These are phyloP conservation scores for Boletellus ananas DNA, from an alignment of 768 basidiomycete species.

Conservation along the genomic window DNA sequence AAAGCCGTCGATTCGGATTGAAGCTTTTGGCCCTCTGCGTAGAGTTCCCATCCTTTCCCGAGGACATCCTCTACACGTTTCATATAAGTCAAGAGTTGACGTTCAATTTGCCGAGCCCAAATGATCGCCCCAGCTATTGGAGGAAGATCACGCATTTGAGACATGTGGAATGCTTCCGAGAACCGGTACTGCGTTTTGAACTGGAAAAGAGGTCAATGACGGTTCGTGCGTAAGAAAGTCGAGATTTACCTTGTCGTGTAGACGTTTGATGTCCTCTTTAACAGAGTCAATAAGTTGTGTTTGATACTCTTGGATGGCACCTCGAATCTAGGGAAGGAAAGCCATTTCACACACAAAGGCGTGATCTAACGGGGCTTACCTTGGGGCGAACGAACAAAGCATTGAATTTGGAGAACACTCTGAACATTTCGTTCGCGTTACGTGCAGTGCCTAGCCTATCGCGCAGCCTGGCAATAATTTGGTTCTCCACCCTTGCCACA, in stretches of 20 bases:
- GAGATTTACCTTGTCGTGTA: constrained; percentile 78
- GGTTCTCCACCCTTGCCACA: constrained; percentile 95
- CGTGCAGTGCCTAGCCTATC: constrained; percentile 92
- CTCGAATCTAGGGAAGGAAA: constrained; percentile 63
- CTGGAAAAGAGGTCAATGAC: constrained; percentile 32
- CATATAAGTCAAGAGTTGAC: constrained; percentile 95
- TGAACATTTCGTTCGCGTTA: constrained; percentile 99
- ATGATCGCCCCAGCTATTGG: constrained; percentile 98
- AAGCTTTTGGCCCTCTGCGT: constrained; percentile 98
- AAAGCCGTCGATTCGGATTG: constrained; percentile 89
- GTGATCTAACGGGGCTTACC: constrained; percentile 40
- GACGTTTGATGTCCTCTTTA: constrained; percentile 93
- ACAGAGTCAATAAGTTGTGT: constrained; percentile 98
- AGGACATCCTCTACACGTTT: constrained; percentile 98
- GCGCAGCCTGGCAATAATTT: constrained; percentile 90
- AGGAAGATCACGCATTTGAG: constrained; percentile 96
- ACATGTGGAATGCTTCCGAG: constrained; percentile 97
- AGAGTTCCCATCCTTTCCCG: constrained; percentile 97
- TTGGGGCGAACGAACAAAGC: constrained; percentile 94
- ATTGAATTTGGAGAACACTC: constrained; percentile 98
- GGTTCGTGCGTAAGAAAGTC: not conserved
- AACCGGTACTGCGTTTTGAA: constrained; percentile 96
- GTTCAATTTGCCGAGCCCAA: constrained; percentile 99
- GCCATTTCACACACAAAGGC: not conserved
- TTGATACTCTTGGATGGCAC: constrained; percentile 99